Evolutionary conservation across 768 basidiomycete species (phyloP).

Genomic region (Clathrus columnatus): DNA sequence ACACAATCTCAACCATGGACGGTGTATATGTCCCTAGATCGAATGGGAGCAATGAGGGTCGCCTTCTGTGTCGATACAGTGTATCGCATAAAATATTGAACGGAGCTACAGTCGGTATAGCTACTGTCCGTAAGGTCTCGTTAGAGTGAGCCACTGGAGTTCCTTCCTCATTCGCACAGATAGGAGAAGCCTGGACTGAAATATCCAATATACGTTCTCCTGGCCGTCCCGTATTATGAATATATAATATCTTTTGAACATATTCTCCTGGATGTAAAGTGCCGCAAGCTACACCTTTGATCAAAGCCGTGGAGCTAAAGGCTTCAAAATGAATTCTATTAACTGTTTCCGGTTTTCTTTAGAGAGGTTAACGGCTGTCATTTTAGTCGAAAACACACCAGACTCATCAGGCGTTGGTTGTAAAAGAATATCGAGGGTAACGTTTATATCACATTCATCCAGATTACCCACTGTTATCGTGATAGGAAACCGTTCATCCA

Average conservation of each 20-base stretch:
- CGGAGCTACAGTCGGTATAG: constrained; percentile 57
- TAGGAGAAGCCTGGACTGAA: constrained; percentile 47
- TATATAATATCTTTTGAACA: constrained; percentile 50
- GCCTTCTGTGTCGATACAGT: constrained; percentile 38
- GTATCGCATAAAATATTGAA: constrained; percentile 48
- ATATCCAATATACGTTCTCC: constrained; percentile 75
- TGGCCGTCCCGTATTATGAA: constrained; percentile 51
- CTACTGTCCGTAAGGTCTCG: constrained; percentile 60
- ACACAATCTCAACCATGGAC: constrained; percentile 42
- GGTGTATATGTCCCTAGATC: constrained; percentile 46
- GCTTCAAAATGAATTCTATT: constrained; percentile 55
- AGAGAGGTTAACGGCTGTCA: not conserved
- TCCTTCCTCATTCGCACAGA: constrained; percentile 7
- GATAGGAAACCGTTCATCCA: constrained; percentile 78
- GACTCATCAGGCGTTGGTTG: constrained; percentile 75
- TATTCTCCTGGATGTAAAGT: constrained; percentile 48
- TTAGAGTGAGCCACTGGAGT: constrained; percentile 26
- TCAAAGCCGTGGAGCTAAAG: constrained; percentile 57
- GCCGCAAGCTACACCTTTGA: constrained; percentile 69
- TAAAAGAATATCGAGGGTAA: constrained; percentile 65
- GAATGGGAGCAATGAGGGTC: constrained; percentile 36
- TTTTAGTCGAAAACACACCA: constrained; percentile 30
- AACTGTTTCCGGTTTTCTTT: constrained; percentile 30
- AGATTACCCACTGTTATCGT: constrained; percentile 57
- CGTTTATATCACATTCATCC: constrained; percentile 61